Conservation (phyloP, 2,329 filamentous ascomycete species). For the Fusarium sp. region DNA sequence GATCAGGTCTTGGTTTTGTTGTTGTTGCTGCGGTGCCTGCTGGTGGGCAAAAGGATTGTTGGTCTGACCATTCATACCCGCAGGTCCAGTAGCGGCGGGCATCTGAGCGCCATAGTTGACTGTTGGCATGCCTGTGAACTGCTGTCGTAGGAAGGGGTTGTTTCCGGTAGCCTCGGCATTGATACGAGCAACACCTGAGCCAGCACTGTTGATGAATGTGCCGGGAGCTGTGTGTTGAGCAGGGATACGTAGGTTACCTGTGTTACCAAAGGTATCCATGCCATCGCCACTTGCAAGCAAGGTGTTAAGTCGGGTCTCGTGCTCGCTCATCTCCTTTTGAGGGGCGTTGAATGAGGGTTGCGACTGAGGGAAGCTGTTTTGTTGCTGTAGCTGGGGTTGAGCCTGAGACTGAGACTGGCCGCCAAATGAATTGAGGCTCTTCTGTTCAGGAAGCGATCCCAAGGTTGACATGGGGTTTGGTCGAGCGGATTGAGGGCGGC, state of each 20-base stretch:
- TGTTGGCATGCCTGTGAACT: slow-evolving; percentile 82
- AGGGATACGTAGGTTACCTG: slow-evolving; percentile 94
- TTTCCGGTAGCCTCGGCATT: slow-evolving; percentile 79
- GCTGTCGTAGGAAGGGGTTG: slow-evolving; percentile 89
- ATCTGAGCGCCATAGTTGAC: slow-evolving; percentile 66
- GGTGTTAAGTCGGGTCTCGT: slow-evolving; percentile 83
- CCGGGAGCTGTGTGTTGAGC: slow-evolving; percentile 96
- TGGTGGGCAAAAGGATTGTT: slow-evolving; percentile 70
- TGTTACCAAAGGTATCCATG: slow-evolving; percentile 97
- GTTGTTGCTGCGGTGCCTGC: slow-evolving; percentile 58
- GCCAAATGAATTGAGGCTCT: slow-evolving; percentile 73
- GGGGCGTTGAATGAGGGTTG: slow-evolving; percentile 53
- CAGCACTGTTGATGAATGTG: slow-evolving; percentile 96
- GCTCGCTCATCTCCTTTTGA: slow-evolving; percentile 69
- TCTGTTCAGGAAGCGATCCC: slow-evolving; percentile 83
- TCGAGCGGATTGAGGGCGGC: slow-evolving; percentile 65
- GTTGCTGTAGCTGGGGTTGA: slow-evolving; percentile 57
- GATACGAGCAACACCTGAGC: slow-evolving; percentile 79
- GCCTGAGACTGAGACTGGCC: slow-evolving; percentile 57
- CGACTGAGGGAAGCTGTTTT: slow-evolving; percentile 49
- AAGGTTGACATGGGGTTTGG: slow-evolving; percentile 75
- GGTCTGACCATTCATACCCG: slow-evolving; percentile 65
- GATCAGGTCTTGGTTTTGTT: slow-evolving; percentile 70
- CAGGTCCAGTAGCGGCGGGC: slow-evolving; percentile 68
- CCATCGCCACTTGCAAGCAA: slow-evolving; percentile 90